Evolutionary conservation across 2,329 filamentous ascomycete genomes (phyloP).

Genomic region (Trichoderma polysporum): DNA sequence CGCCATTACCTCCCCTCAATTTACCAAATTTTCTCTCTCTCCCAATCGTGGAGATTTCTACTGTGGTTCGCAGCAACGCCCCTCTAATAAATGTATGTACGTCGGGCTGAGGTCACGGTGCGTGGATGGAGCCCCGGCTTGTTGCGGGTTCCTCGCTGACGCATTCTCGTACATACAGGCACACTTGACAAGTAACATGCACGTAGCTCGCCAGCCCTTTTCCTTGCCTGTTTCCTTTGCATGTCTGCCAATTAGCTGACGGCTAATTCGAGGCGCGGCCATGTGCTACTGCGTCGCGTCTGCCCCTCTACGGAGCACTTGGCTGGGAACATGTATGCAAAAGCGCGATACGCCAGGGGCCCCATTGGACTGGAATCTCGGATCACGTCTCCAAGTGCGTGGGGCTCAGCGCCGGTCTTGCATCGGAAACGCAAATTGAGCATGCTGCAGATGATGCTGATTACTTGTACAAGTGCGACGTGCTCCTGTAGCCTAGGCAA

Average conservation of each 20-base stretch:
- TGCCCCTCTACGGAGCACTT: slow-evolving; percentile 11
- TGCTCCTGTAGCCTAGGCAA: background rate
- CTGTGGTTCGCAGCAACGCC: slow-evolving; percentile 14
- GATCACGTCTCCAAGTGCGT: slow-evolving; percentile 1
- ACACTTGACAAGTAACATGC: background rate
- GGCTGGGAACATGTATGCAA: slow-evolving; percentile 4
- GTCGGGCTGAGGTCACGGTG: slow-evolving; percentile 9
- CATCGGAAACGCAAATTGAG: slow-evolving; percentile 3
- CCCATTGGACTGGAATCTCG: slow-evolving; percentile 16
- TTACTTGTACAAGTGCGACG: background rate
- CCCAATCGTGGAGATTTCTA: slow-evolving; percentile 4
- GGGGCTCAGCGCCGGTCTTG: slow-evolving; percentile 8
- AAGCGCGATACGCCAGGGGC: slow-evolving; percentile 13
- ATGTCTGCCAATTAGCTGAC: slow-evolving; percentile 1
- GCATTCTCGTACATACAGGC: slow-evolving; percentile 1
- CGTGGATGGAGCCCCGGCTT: slow-evolving; percentile 11
- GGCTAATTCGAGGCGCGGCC: slow-evolving; percentile 14
- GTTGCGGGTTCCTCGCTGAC: slow-evolving; percentile 14
- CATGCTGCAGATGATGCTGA: background rate
- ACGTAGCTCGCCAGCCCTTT: background rate
- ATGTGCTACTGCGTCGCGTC: slow-evolving; percentile 17
- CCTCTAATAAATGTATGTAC: slow-evolving; percentile 2
- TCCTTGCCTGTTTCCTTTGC: background rate
- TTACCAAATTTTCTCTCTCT: background rate
- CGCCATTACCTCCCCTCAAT: background rate